Conservation (phyloP, 129 eudicot genomes). For the Dittrichia graveolens region DNA sequence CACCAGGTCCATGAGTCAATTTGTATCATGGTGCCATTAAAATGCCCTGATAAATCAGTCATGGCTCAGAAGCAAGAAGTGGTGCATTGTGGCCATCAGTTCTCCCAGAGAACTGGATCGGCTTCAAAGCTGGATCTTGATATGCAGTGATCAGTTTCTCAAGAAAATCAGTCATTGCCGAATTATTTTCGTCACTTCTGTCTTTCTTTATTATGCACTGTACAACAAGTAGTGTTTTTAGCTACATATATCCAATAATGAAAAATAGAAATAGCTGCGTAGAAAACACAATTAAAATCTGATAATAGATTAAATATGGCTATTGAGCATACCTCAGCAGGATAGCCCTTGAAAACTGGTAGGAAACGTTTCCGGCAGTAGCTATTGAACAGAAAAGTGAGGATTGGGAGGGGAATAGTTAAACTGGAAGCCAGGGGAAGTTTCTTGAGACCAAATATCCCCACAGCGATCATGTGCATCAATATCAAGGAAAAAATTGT, state of each 20-base stretch:
- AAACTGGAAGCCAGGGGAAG: constrained; percentile 72
- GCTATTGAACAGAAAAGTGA: constrained; percentile 74
- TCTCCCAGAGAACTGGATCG: constrained; percentile 44
- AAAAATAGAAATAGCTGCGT: neutral
- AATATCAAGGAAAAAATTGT: constrained; percentile 68
- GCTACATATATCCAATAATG: neutral
- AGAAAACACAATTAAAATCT: neutral
- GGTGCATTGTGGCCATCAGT: constrained; percentile 56
- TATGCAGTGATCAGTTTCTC: constrained; percentile 72
- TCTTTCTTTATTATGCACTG: constrained; percentile 93
- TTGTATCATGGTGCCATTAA: neutral
- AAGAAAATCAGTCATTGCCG: constrained; percentile 53
- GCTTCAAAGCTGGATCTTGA: constrained; percentile 78
- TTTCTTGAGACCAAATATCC: constrained; percentile 88
- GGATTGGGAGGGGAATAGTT: constrained; percentile 76
- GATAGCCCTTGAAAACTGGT: constrained; percentile 72
- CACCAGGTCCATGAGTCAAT: constrained; percentile 18
- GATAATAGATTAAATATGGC: neutral
- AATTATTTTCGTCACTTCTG: constrained; percentile 55
- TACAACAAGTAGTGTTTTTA: constrained; percentile 24
- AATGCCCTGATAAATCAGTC: constrained; percentile 28
- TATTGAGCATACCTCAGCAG: constrained; percentile 73
- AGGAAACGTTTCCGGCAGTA: constrained; percentile 76
- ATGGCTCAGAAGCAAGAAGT: constrained; percentile 53
- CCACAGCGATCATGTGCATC: constrained; percentile 88